A percentile compares a stretch with the other conserved stretches of the same genome.
These are phyloP conservation scores for Thoreauomyces humboldtii DNA, from an alignment of 192 early-diverging fungal genomes.

Conservation along the genomic window DNA sequence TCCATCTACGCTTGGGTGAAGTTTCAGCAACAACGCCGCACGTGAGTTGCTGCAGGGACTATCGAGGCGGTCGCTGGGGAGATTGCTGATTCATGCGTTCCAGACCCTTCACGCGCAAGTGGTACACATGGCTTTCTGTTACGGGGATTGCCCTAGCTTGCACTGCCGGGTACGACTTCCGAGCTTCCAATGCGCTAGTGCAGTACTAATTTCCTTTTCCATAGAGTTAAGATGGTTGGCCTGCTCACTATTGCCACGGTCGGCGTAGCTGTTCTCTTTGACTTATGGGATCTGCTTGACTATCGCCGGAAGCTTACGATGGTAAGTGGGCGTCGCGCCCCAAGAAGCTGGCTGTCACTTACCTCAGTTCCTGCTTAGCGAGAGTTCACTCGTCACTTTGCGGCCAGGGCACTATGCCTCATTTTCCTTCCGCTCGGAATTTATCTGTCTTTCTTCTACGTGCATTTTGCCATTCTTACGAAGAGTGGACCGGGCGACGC, in stretches of 20 bases:
- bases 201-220: background rate
- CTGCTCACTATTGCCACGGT: constrained; percentile 81
- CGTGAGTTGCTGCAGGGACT: constrained; percentile 15
- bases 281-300: constrained; percentile 92
- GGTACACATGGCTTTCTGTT: constrained; percentile 84
- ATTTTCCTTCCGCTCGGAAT: constrained; percentile 76
- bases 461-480: constrained; percentile 86
- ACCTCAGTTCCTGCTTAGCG: constrained; percentile 29
- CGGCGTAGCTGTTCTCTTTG: constrained; percentile 78
- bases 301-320: constrained; percentile 72
- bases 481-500: constrained; percentile 86
- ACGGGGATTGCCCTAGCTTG: constrained; percentile 81
- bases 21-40: constrained; percentile 71
- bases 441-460: constrained; percentile 85
- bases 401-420: constrained; percentile 75
- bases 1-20: constrained; percentile 84
- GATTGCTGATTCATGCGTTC: constrained; percentile 7
- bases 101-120: constrained; percentile 69
- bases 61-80: no score
- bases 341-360: background rate
- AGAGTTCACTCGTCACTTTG: constrained; percentile 78
- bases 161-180: constrained; percentile 53
- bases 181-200: background rate
- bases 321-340: constrained; percentile 15
- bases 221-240: constrained; percentile 94